These are phyloP conservation scores for Musa beccarii DNA, from an alignment of 176 grass and related monocot species.

Conservation along the genomic window DNA sequence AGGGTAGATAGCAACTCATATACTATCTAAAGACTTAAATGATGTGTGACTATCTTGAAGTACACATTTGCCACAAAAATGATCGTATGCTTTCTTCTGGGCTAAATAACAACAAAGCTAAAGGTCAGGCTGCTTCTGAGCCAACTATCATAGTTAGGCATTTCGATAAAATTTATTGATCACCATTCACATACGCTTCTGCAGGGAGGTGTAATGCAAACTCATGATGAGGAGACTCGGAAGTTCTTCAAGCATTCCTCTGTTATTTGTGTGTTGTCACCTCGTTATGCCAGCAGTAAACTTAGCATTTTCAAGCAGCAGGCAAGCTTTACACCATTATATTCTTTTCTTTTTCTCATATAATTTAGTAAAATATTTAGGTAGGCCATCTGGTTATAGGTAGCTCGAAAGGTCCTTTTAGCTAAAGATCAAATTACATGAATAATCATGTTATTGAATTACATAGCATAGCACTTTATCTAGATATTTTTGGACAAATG, in stretches of 20 bases:
- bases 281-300: constrained; percentile 89
- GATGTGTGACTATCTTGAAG: background rate
- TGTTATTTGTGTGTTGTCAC: constrained; percentile 85
- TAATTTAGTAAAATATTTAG: too few species aligned
- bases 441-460: background rate
- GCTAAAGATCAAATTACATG: background rate
- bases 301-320: constrained; percentile 97
- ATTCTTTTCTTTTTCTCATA: background rate
- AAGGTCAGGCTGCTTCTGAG: background rate
- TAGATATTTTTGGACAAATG: too few species aligned
- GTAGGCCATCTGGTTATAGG: too few species aligned
- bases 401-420: background rate
- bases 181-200: constrained; percentile 10
- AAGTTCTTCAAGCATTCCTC: constrained; percentile 97
- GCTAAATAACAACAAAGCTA: background rate
- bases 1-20: background rate
- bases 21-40: background rate
- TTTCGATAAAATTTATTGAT: constrained; percentile 3
- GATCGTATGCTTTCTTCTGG: too few species aligned
- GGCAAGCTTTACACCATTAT: constrained; percentile 36
- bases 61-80: too few species aligned
- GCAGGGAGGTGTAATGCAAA: constrained; percentile 90
- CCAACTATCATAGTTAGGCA: background rate
- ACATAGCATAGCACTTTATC: background rate
- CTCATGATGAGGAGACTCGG: constrained; percentile 91